Base-by-base conservation (phyloP, 2,329 filamentous ascomycete species). In the Bretziella fagacearum region DNA sequence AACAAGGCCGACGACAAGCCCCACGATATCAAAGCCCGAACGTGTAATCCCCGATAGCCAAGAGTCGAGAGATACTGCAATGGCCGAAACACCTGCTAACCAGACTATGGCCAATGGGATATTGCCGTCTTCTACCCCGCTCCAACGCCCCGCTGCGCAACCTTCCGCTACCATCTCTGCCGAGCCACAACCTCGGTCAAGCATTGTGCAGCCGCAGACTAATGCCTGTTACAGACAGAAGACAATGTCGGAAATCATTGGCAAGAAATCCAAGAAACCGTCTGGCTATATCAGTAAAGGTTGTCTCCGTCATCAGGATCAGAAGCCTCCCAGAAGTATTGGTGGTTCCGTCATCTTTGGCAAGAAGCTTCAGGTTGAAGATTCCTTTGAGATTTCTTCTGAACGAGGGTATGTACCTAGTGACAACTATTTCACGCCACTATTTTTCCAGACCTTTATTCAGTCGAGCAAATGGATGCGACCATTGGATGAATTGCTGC, bases 401-500 rank as follows among this genome's bases (percentile, higher is more conserved):
- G 29, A 41, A 66, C 67, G 47, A 52, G 64, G 6, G 60, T 64
- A 57, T 7, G 62, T 69, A 4, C 65, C 70, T 0, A 66, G 68
- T 3, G 74, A 77, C 41, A 75, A 79, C 55, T 80, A 80, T 56
- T 79, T 78, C 52, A 75, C 71, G 10, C 73, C 76, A 4, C 63
- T 74, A 39, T 79, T 77, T 50, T 66, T 77, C 3, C 71, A 76
- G 47, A 70, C 71, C 27, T 74, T 74, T 55, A 65, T 71, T 36
- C 61, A 69, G 53, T 65, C 67, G 46, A 66, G 69, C 40, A 69
- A 67, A 44, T 76, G 73, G 67, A 75, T 77, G 66, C 75, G 75
- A 48, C 69, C 71, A 0, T 63, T 79, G 6, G 75, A 83, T 48
- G 79, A 84, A 35, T 70, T 96, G 0, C 67, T 96, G 3, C 74